Base-by-base conservation (phyloP, 2,329 filamentous ascomycete species). In the Endoconidiophora laricicola region DNA sequence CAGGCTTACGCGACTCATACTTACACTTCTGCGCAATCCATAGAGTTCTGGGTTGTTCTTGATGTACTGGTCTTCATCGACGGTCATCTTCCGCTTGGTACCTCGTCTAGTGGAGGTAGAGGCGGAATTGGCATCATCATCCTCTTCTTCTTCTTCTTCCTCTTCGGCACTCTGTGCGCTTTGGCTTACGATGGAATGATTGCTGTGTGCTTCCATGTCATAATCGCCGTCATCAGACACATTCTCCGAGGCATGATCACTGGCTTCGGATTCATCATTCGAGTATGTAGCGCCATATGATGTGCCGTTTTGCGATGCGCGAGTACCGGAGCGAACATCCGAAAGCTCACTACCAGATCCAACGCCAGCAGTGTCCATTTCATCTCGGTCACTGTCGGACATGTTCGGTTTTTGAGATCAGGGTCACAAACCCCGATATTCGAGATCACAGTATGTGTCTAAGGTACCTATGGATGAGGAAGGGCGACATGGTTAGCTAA, bases 1-100 rank as follows among this genome's bases (percentile, higher is more conserved):
- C 22, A 46, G 42, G 44, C 16, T 9, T 20, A 48, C n/a, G 46
- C 50, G 33, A 52, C n/a, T 48, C 22, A 18, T 46, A 46, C 83
- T 55, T 80, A 91, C 88, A 69, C 91, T 98, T 68, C 91, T 78
- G 58, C 91, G 79, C 57, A 98, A 72, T 44, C 91, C 91, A 69
- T 96, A 98, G 6, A 98, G 72, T 66, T 94, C 87, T 42, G 91
- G 91, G 60, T 98, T 94, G 60, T 86, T 83, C 59, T 81, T 76
- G 58, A 96, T 94, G 61, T 80, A 88, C 44, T 87, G 81, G 53
- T 91, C 82, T 58, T 91, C 84, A 47, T 81, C 79, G 37, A 76
- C 62, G 61, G 72, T 63, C 56, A 72, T 65, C 67, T 85, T 83
- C 66, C 87, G 82, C 71, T 94, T 94, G 54, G 72, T 66, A 46